Base-by-base conservation (phyloP, 495 filamentous ascomycete genomes). In the Oidiodendron maius region DNA sequence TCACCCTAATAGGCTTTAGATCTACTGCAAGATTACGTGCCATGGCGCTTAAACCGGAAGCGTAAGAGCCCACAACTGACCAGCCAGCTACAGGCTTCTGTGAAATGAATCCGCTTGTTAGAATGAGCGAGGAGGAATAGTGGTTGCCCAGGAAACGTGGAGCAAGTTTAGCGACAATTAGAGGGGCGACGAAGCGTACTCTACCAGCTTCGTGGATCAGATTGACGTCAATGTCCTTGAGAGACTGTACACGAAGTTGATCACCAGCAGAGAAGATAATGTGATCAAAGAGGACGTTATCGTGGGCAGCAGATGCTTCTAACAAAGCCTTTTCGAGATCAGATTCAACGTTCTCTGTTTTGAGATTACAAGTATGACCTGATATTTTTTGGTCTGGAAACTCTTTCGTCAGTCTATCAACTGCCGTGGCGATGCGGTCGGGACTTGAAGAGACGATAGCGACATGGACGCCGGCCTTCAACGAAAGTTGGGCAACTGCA, bases 261-360 rank as follows among this genome's bases (percentile, higher is more conserved):
- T 80, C 62, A 13, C 67, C 79, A 0, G 83, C 81, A 0, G 81
- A 83, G 63, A 64, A 76, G 48, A 80, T 70, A 22, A 86, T 67
- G 53, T 86, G 83, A 61, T 85, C 67, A 49, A 85, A 54, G 4
- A 5, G 9, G 35, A 5, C 16, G 10, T 24, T 37, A 1, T 18
- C 18, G 12, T 25, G 15, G 22, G 30, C 40, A 41, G 30, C 12
- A 21, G 60, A 58, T 9, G 66, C 62, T 0, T 63, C 41, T 46
- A 84, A 70, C 10, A 83, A 63, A 0, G 50, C 35, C 12, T 65
- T 63, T 6, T 83, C 54, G 30, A 65, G 64, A 1, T 64, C 55
- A 41, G 80, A 69, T 10, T 76, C 4, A 16, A 21, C 53, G 21
- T 62, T 55, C 22, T 58, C 46, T 25, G 62, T 59, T 9, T 59